A percentile compares a stretch with the other conserved stretches of the same genome.
phyloP scores from a whole-genome alignment of 2,329 filamentous ascomycete genomes.

The Ascocoryne sarcoides region DNA sequence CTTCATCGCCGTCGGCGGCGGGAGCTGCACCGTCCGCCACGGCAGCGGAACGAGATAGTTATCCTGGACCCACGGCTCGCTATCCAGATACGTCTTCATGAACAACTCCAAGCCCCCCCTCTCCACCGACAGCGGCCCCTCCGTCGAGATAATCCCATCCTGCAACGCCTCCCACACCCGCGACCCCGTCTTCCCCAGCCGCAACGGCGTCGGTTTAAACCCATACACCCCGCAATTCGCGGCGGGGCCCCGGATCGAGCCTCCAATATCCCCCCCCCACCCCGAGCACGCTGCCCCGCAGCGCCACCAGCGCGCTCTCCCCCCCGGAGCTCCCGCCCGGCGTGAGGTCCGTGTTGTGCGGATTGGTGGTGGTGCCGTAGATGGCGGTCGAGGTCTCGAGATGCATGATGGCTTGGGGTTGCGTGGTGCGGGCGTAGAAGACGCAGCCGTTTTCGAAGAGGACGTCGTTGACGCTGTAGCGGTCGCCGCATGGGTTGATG shows the following conservation, averaged over 20 bases:
- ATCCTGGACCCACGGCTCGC: slow-evolving; percentile 41
- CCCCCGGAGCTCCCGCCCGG: slow-evolving; percentile 56
- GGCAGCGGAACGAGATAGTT: slow-evolving; percentile 42
- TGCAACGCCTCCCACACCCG: slow-evolving; percentile 36
- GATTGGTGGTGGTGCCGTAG: slow-evolving; percentile 39
- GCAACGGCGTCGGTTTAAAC: slow-evolving; percentile 37
- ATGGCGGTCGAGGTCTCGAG: slow-evolving; percentile 2
- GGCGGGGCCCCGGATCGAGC: slow-evolving; percentile 25
- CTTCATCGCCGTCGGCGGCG: slow-evolving; percentile 20
- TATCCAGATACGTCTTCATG: slow-evolving; percentile 10
- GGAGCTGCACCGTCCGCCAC: neutral
- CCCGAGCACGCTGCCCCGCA: slow-evolving; percentile 38
- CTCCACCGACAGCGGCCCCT: slow-evolving; percentile 34
- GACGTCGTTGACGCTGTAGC: slow-evolving; percentile 38
- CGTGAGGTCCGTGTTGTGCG: slow-evolving; percentile 45
- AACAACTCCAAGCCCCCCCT: slow-evolving; percentile 38
- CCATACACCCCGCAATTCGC: slow-evolving; percentile 42
- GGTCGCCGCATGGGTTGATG: slow-evolving; percentile 25
- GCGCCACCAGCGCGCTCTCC: slow-evolving; percentile 48
- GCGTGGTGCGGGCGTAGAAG: slow-evolving; percentile 43
- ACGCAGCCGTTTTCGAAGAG: slow-evolving; percentile 39
- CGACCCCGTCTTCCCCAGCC: slow-evolving; percentile 34
- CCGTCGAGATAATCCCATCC: slow-evolving; percentile 13
- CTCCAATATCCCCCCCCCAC: neutral
- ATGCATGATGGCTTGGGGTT: slow-evolving; percentile 43